These are phyloP conservation scores for Podospora fimiseda DNA, from an alignment of 495 filamentous ascomycete species.

Conservation along the genomic window DNA sequence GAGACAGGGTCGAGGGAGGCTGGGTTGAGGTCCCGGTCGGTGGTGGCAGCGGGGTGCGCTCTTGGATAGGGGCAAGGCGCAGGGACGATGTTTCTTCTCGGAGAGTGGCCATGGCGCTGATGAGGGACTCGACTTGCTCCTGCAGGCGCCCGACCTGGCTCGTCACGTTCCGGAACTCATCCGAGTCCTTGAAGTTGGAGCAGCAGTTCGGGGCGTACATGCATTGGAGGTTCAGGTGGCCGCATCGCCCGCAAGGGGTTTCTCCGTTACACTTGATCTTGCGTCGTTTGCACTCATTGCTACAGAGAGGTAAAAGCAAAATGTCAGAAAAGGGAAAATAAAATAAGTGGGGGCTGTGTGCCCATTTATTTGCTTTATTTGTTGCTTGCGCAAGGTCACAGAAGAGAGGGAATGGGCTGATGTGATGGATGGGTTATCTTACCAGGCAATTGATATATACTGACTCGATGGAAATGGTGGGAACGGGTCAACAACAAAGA, in stretches of 20 bases:
- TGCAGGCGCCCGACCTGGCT: conserved; percentile 69
- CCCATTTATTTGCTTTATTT: too few species aligned
- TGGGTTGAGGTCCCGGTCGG: conserved; percentile 28
- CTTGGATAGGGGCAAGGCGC: conserved; percentile 37
- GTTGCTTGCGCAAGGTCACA: too few species aligned
- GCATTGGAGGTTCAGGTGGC: conserved; percentile 72
- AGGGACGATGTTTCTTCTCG: conserved; percentile 33
- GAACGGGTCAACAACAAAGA: background rate
- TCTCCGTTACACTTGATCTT: conserved; percentile 94
- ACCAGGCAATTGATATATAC: conserved; percentile 93
- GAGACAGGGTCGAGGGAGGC: conserved; percentile 30
- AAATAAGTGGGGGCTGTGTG: too few species aligned
- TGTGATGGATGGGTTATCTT: conserved; percentile 23
- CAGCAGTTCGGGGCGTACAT: conserved; percentile 92
- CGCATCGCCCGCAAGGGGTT: conserved; percentile 75
- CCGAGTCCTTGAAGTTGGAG: conserved; percentile 72
- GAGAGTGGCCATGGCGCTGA: conserved; percentile 60
- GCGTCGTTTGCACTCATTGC: conserved; percentile 81
- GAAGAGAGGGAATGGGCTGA: background rate
- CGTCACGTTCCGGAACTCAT: conserved; percentile 77
- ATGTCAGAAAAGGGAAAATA: background rate
- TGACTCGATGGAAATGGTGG: conserved; percentile 26
- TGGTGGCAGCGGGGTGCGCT: conserved; percentile 28
- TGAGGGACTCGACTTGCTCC: conserved; percentile 74
- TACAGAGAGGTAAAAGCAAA: too few species aligned